Evolutionary conservation across 805 yeast genomes (phyloP).

Genomic region (Isabelozyma rhagii): DNA sequence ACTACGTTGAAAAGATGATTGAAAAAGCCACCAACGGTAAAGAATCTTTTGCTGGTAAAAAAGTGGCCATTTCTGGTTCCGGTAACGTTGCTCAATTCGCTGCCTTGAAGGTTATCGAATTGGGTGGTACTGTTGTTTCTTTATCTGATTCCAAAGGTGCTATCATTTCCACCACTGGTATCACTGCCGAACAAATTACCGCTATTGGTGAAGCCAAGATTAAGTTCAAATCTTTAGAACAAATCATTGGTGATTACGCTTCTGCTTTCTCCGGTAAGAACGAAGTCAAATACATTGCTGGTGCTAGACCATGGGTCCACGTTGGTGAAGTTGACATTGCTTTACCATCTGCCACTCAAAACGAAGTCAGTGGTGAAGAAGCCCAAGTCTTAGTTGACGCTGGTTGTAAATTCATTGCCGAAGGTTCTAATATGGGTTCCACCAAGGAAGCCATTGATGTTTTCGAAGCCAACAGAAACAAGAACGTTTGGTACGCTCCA

Average conservation of each 20-base stretch:
- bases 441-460: constrained; percentile 95
- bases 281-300: constrained; percentile 74
- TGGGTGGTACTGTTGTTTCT: constrained; percentile 93
- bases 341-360: constrained; percentile 97
- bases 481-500: constrained; percentile 93
- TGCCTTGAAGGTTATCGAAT: constrained; percentile 93
- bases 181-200: constrained; percentile 75
- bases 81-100: constrained; percentile 99
- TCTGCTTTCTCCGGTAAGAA: constrained; percentile 54
- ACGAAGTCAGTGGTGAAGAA: constrained; percentile 95
- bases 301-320: constrained; percentile 95
- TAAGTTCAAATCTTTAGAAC: constrained; percentile 71
- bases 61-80: constrained; percentile 95
- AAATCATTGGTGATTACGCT: constrained; percentile 53
- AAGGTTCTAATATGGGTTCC: constrained; percentile 99
- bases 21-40: constrained; percentile 87
- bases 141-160: constrained; percentile 94
- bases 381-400: constrained; percentile 91
- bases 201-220: constrained; percentile 76
- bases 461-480: constrained; percentile 78
- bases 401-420: constrained; percentile 92
- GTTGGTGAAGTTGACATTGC: constrained; percentile 94
- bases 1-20: constrained; percentile 97
- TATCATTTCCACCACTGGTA: constrained; percentile 74
- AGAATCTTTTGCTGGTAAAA: constrained; percentile 88